Percentiles rank a stretch among this genome's conserved stretches.
Evolutionary conservation across 177 flowering plant species (phyloP).

Genomic region (Tripterygium wilfordii): DNA sequence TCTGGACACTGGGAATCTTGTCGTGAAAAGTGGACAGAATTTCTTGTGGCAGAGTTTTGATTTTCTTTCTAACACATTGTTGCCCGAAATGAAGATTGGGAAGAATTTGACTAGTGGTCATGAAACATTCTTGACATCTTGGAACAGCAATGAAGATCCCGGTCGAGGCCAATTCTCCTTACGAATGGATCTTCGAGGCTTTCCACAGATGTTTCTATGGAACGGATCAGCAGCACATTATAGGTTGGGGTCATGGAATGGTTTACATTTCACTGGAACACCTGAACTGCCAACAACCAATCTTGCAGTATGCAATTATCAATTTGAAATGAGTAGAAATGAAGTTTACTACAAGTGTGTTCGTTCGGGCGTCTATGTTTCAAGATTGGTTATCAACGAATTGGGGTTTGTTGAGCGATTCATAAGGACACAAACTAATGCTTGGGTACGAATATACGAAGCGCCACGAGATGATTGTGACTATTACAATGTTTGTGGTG

Average conservation of each 20-base stretch:
- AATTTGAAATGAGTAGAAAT: constrained; percentile 4
- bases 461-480: constrained; percentile 20
- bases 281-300: not conserved
- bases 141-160: constrained; percentile 38
- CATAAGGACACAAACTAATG: constrained; percentile 15
- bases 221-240: not conserved
- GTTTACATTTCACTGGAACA: constrained; percentile 13
- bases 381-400: constrained; percentile 14
- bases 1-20: constrained; percentile 38
- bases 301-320: not conserved
- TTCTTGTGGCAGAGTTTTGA: constrained; percentile 47
- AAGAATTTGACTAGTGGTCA: constrained; percentile 12
- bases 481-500: constrained; percentile 25
- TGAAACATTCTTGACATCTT: constrained; percentile 13
- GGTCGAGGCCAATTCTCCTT: constrained; percentile 18
- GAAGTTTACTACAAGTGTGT: constrained; percentile 13
- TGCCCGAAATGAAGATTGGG: constrained; percentile 34
- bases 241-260: constrained; percentile 32
- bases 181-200: constrained; percentile 12
- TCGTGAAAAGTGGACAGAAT: constrained; percentile 17
- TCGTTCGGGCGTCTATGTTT: constrained; percentile 6
- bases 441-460: constrained; percentile 6
- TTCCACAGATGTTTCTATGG: constrained; percentile 8
- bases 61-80: constrained; percentile 21
- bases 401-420: constrained; percentile 18